Percentiles rank a stretch among this genome's conserved stretches.
phyloP scores from a whole-genome alignment of 2,329 filamentous ascomycete genomes.

The Macroventuria anomochaeta region DNA sequence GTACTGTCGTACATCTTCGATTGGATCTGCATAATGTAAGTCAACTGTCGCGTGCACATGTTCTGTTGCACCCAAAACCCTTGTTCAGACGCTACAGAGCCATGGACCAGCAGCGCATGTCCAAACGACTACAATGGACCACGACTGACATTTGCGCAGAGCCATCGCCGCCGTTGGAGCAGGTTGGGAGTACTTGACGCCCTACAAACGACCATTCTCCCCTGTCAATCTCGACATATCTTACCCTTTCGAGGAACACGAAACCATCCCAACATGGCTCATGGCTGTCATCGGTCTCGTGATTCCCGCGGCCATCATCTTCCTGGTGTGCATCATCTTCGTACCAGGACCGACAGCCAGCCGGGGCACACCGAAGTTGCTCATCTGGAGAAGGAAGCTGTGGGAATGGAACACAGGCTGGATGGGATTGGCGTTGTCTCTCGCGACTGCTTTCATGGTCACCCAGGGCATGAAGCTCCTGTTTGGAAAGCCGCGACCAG shows the following conservation, averaged over 20 bases:
- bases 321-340: slow-evolving; percentile 70
- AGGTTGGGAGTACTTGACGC: slow-evolving; percentile 64
- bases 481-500: slow-evolving; percentile 69
- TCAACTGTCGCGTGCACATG: slow-evolving; percentile 13
- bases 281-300: slow-evolving; percentile 69
- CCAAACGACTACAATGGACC: neutral
- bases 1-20: slow-evolving; percentile 73
- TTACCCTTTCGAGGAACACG: slow-evolving; percentile 72
- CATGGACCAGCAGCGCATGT: neutral
- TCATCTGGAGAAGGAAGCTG: slow-evolving; percentile 80
- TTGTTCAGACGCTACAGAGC: neutral
- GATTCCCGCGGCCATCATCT: slow-evolving; percentile 71
- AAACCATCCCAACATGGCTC: slow-evolving; percentile 73
- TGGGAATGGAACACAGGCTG: slow-evolving; percentile 91
- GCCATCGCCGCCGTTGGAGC: slow-evolving; percentile 65
- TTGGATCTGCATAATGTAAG: slow-evolving; percentile 72
- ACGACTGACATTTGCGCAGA: slow-evolving; percentile 43
- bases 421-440: slow-evolving; percentile 78
- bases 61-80: neutral
- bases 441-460: slow-evolving; percentile 77
- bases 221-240: slow-evolving; percentile 78
- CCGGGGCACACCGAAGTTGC: slow-evolving; percentile 64
- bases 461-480: slow-evolving; percentile 84
- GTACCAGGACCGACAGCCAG: slow-evolving; percentile 75
- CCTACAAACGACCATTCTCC: slow-evolving; percentile 74